Conservation (phyloP, 2,329 filamentous ascomycete species). For the Fusarium sp. region DNA sequence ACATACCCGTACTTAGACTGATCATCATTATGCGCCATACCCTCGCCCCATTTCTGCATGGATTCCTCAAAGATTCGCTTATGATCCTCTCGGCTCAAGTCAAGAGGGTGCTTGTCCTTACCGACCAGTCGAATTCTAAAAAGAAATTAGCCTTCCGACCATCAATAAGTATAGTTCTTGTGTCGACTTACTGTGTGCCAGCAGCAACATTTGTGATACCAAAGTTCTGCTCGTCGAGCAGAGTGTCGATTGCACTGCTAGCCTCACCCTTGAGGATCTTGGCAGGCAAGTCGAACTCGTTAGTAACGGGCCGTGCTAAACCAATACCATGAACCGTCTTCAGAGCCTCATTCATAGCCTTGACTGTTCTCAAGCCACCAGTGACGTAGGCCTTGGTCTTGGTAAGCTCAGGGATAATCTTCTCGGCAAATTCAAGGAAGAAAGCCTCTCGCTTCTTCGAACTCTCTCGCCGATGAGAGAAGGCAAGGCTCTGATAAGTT, state of each 20-base stretch:
- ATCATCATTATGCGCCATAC: conserved; percentile 46
- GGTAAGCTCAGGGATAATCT: conserved; percentile 54
- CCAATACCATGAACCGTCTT: conserved; percentile 68
- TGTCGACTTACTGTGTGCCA: conserved; percentile 44
- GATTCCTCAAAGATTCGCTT: conserved; percentile 43
- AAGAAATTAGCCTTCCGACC: neutral
- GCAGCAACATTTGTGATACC: conserved; percentile 44
- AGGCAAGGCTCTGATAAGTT: conserved; percentile 65
- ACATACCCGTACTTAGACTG: conserved; percentile 45
- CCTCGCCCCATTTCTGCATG: conserved; percentile 43
- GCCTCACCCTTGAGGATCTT: conserved; percentile 45
- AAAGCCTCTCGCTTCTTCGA: conserved; percentile 66
- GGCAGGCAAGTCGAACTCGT: conserved; percentile 41
- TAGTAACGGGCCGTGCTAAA: conserved; percentile 52
- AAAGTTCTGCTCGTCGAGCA: conserved; percentile 63
- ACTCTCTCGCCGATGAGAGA: conserved; percentile 61
- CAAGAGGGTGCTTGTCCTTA: conserved; percentile 64
- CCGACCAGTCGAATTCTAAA: conserved; percentile 46
- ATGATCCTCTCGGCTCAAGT: conserved; percentile 56
- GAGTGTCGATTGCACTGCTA: conserved; percentile 57
- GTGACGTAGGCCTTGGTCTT: conserved; percentile 68
- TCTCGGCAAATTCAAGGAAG: conserved; percentile 69
- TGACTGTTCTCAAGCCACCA: conserved; percentile 64
- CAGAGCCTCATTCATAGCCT: conserved; percentile 67
- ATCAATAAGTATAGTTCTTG: fast-evolving